Evolutionary conservation across 2,329 filamentous ascomycete species (phyloP).

Genomic region (Acrodontium crateriforme): DNA sequence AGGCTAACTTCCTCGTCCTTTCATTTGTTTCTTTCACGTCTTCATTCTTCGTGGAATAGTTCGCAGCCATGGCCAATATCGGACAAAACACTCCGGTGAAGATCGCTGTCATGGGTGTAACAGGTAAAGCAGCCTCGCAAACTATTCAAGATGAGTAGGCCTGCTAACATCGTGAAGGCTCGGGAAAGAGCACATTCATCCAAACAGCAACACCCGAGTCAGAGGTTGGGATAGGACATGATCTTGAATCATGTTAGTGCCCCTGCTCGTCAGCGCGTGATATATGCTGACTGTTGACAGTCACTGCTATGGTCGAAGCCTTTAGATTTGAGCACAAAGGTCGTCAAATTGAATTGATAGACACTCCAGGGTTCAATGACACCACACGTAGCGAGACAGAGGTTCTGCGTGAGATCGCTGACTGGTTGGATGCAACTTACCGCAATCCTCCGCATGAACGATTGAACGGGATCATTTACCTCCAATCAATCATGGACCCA

Average conservation of each 20-base stretch:
- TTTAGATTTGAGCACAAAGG: constrained; percentile 9
- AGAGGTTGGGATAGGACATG: constrained; percentile 18
- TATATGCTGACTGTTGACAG: too few species aligned
- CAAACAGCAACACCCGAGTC: not conserved
- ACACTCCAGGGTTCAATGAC: constrained; percentile 38
- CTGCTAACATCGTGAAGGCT: too few species aligned
- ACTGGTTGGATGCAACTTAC: constrained; percentile 24
- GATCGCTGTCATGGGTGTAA: constrained; percentile 30
- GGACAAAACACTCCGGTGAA: too few species aligned
- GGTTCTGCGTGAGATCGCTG: constrained; percentile 30
- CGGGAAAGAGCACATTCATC: constrained; percentile 29
- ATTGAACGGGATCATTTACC: constrained; percentile 33
- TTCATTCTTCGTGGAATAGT: too few species aligned
- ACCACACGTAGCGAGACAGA: constrained; percentile 31
- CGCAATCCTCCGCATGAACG: constrained; percentile 14
- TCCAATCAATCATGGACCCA: constrained; percentile 32
- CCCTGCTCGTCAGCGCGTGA: not conserved
- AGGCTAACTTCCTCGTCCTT: too few species aligned
- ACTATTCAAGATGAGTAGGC: too few species aligned
- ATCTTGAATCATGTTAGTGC: constrained; percentile 17
- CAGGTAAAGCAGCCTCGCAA: too few species aligned
- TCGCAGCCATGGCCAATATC: too few species aligned
- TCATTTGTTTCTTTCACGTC: too few species aligned
- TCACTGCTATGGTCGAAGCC: constrained; percentile 8
- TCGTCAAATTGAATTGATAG: constrained; percentile 23